Evolutionary conservation across 345 rosid genomes (phyloP).

Genomic region (Nephelium lappaceum): DNA sequence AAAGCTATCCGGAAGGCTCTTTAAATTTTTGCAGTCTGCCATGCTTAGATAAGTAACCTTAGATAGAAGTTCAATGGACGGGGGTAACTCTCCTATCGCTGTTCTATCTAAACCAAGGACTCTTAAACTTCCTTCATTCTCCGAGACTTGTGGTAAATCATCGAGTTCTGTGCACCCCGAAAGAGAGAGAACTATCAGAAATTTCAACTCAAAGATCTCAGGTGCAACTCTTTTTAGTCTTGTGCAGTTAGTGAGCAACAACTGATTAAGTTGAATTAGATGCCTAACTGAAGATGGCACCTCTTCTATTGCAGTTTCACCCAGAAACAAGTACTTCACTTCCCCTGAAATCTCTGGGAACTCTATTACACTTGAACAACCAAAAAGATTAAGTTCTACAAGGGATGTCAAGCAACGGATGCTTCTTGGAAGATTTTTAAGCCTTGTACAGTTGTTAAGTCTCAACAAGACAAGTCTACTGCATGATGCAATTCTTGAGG

Average conservation of each 20-base stretch:
- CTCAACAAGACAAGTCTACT: neutral
- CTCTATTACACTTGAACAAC: constrained; percentile 6
- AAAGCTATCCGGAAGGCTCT: constrained; percentile 1
- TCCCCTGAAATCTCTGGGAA: constrained; percentile 7
- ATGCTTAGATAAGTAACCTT: neutral
- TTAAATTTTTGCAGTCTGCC: neutral
- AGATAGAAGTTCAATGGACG: neutral
- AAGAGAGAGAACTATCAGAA: too few relatives aligned
- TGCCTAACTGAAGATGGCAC: neutral
- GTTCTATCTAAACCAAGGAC: neutral
- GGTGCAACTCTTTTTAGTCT: neutral
- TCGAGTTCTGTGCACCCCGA: too few relatives aligned
- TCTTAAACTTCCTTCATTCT: too few relatives aligned
- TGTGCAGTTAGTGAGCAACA: neutral
- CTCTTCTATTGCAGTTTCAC: neutral
- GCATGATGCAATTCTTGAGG: neutral
- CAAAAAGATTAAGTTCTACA: neutral
- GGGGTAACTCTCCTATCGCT: neutral
- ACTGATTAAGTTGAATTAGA: too few relatives aligned
- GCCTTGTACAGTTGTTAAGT: neutral
- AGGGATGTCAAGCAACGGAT: neutral
- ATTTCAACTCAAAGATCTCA: too few relatives aligned
- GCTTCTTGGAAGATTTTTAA: constrained; percentile 9
- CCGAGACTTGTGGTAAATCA: neutral
- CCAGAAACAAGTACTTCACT: neutral